Percentiles rank a stretch among this genome's conserved stretches.
These are phyloP conservation scores for Fusarium neocosmosporiellum DNA, from an alignment of 2,329 filamentous ascomycete genomes.

Conservation along the genomic window DNA sequence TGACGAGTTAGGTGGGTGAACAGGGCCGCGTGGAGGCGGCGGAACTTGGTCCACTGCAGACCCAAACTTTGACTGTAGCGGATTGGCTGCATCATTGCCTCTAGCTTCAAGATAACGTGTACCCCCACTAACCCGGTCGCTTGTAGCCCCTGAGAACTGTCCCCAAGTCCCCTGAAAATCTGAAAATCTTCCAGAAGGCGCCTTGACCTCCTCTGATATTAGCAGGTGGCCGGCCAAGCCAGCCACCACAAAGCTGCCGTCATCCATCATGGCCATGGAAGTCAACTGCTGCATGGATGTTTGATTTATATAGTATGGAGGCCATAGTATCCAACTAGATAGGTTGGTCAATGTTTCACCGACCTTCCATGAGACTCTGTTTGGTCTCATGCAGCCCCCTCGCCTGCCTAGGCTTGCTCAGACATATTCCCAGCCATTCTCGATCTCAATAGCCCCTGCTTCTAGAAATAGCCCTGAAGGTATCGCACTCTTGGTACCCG, in stretches of 20 bases:
- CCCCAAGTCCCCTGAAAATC: conserved; percentile 26
- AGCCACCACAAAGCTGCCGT: not conserved
- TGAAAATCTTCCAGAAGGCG: conserved; percentile 29
- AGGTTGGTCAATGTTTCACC: not conserved
- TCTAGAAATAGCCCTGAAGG: not conserved
- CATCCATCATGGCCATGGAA: not conserved
- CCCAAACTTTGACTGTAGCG: not conserved
- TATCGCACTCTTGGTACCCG: not conserved
- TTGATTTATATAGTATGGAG: not conserved
- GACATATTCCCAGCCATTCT: not conserved
- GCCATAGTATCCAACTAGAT: not conserved
- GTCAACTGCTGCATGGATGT: not conserved
- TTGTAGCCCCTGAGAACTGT: conserved; percentile 28
- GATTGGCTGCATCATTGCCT: conserved; percentile 18
- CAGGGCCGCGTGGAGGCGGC: conserved; percentile 20
- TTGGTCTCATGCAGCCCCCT: not conserved
- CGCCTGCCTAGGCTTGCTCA: not conserved
- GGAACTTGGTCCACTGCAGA: conserved; percentile 9
- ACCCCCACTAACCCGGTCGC: conserved; percentile 12
- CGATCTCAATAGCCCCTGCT: not conserved
- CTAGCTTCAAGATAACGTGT: conserved; percentile 10
- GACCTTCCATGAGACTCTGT: not conserved
- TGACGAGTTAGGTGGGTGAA: conserved; percentile 14
- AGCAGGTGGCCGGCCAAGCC: not conserved
- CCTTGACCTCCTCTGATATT: not conserved